phyloP scores from a whole-genome alignment of 2,329 filamentous ascomycete genomes.

The Raffaelea deltoideospora region DNA sequence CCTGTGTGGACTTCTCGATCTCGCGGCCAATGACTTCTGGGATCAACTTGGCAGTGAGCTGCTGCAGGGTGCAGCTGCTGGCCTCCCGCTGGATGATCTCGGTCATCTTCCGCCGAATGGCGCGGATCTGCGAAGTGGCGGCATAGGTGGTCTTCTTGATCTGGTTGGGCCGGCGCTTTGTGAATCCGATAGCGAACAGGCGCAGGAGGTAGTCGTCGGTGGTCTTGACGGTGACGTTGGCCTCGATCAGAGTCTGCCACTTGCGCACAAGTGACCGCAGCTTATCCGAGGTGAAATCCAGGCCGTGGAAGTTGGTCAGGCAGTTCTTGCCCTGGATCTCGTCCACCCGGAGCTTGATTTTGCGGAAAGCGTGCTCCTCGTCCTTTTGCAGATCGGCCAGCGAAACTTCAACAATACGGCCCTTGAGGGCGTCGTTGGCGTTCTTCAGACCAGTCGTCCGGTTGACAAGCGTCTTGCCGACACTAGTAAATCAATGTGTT shows the following conservation, averaged over 20 bases:
- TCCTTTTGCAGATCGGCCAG: conserved; percentile 99
- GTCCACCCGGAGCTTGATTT: conserved; percentile 96
- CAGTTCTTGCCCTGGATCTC: conserved; percentile 99
- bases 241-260: conserved; percentile 98
- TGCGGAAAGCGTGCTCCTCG: conserved; percentile 99
- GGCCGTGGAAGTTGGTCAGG: conserved; percentile 99
- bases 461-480: conserved; percentile 99
- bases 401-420: conserved; percentile 96
- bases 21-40: conserved; percentile 98
- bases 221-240: conserved; percentile 99
- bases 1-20: conserved; percentile 98
- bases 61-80: conserved; percentile 80
- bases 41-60: conserved; percentile 97
- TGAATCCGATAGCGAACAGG: conserved; percentile 98
- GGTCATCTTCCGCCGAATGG: conserved; percentile 98
- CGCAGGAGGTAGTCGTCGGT: conserved; percentile 99
- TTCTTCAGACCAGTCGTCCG: conserved; percentile 99
- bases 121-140: conserved; percentile 88
- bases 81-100: conserved; percentile 98
- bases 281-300: conserved; percentile 99
- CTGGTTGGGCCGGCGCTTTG: conserved; percentile 97
- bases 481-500: conserved; percentile 45
- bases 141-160: conserved; percentile 99
- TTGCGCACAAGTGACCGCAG: conserved; percentile 97
- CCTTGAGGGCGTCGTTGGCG: conserved; percentile 98